phyloP scores from a whole-genome alignment of 2,329 filamentous ascomycete species.

The Exserohilum rostratum region DNA sequence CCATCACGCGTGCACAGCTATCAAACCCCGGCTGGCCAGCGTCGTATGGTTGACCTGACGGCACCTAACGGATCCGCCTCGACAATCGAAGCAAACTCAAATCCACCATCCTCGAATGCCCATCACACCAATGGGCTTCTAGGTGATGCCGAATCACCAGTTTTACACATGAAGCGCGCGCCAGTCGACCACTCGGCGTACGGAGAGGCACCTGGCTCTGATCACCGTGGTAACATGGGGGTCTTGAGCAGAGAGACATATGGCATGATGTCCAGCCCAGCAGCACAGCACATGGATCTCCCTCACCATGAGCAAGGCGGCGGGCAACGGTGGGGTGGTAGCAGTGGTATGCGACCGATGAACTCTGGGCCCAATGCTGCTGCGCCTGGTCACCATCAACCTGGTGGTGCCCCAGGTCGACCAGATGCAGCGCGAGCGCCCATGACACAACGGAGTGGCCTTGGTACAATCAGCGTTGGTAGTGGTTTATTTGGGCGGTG shows the following conservation, averaged over 20 bases:
- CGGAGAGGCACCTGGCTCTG: constrained; percentile 34
- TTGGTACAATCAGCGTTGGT: constrained; percentile 42
- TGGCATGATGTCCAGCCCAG: constrained; percentile 39
- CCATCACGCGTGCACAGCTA: constrained; percentile 39
- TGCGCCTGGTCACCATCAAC: constrained; percentile 19
- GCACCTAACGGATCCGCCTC: constrained; percentile 48
- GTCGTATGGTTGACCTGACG: constrained; percentile 42
- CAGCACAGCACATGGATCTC: constrained; percentile 30
- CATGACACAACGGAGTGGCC: constrained; percentile 37
- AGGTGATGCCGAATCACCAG: constrained; percentile 45
- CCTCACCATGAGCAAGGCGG: constrained; percentile 36
- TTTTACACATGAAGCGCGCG: constrained; percentile 47
- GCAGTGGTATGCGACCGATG: constrained; percentile 22
- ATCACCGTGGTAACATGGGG: constrained; percentile 33
- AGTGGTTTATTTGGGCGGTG: constrained; percentile 43
- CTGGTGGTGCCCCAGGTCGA: constrained; percentile 28
- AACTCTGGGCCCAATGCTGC: constrained; percentile 18
- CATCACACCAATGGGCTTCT: constrained; percentile 34
- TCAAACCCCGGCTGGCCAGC: constrained; percentile 47
- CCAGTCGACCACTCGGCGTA: constrained; percentile 36
- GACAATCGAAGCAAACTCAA: constrained; percentile 48
- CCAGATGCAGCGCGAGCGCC: constrained; percentile 30
- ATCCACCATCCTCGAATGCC: constrained; percentile 45
- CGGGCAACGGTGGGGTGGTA: constrained; percentile 33
- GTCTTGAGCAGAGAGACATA: constrained; percentile 37